Conservation (phyloP, 805 yeast species). For the Nakazawaea ambrosiae region DNA sequence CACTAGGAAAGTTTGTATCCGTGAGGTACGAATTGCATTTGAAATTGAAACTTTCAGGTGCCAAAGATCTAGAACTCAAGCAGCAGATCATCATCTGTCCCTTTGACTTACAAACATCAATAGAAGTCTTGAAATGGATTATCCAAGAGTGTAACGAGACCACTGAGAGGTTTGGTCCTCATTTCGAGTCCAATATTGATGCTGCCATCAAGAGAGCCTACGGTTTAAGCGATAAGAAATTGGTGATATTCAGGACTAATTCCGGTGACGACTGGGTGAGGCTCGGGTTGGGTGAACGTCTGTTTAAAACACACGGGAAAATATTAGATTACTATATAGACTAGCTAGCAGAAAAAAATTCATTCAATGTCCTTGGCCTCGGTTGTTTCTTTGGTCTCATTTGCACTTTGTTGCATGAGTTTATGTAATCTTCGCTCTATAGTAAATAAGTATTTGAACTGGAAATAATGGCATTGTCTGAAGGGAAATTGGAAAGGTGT, state of each 20-base stretch:
- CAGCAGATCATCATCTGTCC: conserved; percentile 52
- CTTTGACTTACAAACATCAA: conserved; percentile 39
- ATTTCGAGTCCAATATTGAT: conserved; percentile 27
- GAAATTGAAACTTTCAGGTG: conserved; percentile 40
- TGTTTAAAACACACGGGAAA: conserved; percentile 21
- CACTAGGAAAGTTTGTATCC: conserved; percentile 42
- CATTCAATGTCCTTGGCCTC: not conserved
- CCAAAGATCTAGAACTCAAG: conserved; percentile 40
- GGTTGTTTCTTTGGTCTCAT: not conserved
- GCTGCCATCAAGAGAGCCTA: conserved; percentile 19
- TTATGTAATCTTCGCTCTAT: conserved; percentile 5
- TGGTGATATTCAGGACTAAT: conserved; percentile 12
- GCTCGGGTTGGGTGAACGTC: conserved; percentile 31
- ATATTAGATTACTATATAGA: conserved; percentile 9
- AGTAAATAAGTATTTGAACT: conserved; percentile 6
- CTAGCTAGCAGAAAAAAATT: not conserved
- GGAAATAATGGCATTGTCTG: conserved; percentile 58
- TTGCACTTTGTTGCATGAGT: not conserved
- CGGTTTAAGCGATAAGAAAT: conserved; percentile 24
- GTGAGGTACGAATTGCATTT: conserved; percentile 43
- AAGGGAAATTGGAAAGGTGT: conserved; percentile 70
- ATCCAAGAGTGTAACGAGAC: conserved; percentile 45
- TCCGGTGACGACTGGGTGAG: conserved; percentile 30
- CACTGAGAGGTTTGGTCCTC: conserved; percentile 12
- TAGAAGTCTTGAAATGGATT: conserved; percentile 46